A percentile compares a stretch with the other conserved stretches of the same genome.
These are phyloP conservation scores for Sphagnum fallax DNA, from an alignment of 228 moss, liverwort and hornwort species.

Conservation along the genomic window DNA sequence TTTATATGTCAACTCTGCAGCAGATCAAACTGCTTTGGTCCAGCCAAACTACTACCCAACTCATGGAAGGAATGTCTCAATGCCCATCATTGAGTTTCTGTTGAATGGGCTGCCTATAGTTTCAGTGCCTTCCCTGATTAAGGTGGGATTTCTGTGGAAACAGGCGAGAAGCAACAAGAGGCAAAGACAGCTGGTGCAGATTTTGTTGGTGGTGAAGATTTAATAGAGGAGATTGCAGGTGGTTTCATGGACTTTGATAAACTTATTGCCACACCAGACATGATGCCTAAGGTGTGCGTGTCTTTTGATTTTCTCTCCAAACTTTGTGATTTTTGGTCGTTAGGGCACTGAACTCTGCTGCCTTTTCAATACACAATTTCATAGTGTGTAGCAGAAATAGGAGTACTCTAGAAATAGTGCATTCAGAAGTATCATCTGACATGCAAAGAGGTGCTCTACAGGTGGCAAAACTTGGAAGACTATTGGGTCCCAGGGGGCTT, in stretches of 20 bases:
- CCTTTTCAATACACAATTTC: too few species aligned
- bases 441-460: slow-evolving; percentile 1
- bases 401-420: too few species aligned
- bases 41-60: too few species aligned
- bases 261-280: slow-evolving; percentile 53
- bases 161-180: slow-evolving; percentile 52
- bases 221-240: slow-evolving; percentile 39
- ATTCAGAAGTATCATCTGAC: too few species aligned
- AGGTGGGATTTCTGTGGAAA: background rate
- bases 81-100: too few species aligned
- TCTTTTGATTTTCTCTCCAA: background rate
- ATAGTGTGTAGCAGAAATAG: too few species aligned
- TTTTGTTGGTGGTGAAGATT: slow-evolving; percentile 48
- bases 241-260: slow-evolving; percentile 54
- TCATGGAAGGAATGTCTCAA: too few species aligned
- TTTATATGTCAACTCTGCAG: too few species aligned
- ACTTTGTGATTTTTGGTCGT: background rate
- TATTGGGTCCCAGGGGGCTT: slow-evolving; percentile 53
- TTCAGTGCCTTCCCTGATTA: too few species aligned
- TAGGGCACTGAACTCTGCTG: too few species aligned
- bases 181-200: slow-evolving; percentile 47
- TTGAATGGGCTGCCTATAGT: too few species aligned
- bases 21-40: too few species aligned
- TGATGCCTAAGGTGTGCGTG: slow-evolving; percentile 46
- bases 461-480: slow-evolving; percentile 50